Evolutionary conservation across 2,329 filamentous ascomycete species (phyloP), one percentile per base, ranked within the genome.

Genomic region (Apiospora hydei): DNA sequence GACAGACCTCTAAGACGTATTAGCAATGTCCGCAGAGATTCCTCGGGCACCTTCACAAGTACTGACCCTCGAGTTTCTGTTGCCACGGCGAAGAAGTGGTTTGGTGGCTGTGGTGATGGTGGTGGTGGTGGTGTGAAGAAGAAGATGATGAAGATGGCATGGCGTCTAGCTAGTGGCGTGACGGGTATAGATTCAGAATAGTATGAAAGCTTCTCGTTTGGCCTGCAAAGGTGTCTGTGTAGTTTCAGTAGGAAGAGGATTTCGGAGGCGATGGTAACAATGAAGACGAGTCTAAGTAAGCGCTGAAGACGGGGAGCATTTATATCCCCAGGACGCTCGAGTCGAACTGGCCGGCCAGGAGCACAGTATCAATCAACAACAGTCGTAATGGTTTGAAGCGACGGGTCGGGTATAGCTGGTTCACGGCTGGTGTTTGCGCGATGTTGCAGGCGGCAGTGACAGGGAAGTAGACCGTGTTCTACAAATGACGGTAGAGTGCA

Each of bases 41-140:
- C n/a, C 26, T 30, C 1, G n/a, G 41, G 6, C 64, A 57, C 38
- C 38, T 69, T 41, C 41, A 73, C 75, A 75, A 72, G 73, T 74
- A 73, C 83, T 71, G 83, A 91, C 89, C 84, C 81, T 86, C 83
- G 67, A 91, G 86, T 72, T 85, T 85, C 71, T 89, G 86, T 77
- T 91, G 89, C 89, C 89, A 90, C 75, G 78, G 80, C 14, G 79
- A 75, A 72, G 68, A 69, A 21, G 46, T 69, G 11, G 68, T 16
- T 34, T 51, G 47, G 26, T 57, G 68, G 47, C 49, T 47, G 18
- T 69, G 68, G 30, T 57, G 68, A 13, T 47, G 68, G 74, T 74
- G 51, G 5, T 38, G 34, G 71, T 74, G 73, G 49, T 53, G 76
- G 47, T 72, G 73, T 14, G 75, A 76, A 49, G 72, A 67, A 30